Conservation (phyloP, 352 stramenopile species). For the Poterioochromonas sp. region DNA sequence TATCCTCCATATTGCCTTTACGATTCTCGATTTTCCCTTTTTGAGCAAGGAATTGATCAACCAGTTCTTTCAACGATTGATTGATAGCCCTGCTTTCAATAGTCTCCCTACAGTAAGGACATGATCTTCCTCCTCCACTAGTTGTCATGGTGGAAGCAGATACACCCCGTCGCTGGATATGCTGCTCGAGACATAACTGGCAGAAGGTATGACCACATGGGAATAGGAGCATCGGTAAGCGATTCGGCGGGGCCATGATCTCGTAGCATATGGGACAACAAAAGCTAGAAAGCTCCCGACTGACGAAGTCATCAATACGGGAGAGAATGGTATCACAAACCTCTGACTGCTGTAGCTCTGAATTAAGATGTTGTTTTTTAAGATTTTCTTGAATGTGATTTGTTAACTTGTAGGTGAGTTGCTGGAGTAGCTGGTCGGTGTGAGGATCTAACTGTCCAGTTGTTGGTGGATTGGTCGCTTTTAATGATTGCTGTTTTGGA, state of each 20-base stretch:
- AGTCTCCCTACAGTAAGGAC: background rate
- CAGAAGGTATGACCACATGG: conserved; percentile 39
- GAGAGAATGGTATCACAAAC: background rate
- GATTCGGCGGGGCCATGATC: conserved; percentile 28
- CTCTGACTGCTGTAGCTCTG: background rate
- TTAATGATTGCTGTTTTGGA: too few species aligned
- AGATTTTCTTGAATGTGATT: background rate
- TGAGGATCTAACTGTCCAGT: too few species aligned
- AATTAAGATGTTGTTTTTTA: background rate
- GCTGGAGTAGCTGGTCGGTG: background rate
- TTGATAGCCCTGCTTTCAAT: conserved; percentile 6
- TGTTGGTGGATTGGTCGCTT: too few species aligned
- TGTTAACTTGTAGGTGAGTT: background rate
- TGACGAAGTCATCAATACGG: background rate
- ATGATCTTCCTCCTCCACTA: background rate
- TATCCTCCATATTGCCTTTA: background rate
- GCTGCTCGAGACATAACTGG: conserved; percentile 20
- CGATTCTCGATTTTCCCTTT: background rate
- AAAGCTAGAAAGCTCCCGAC: background rate
- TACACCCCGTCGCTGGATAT: background rate
- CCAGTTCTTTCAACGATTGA: conserved; percentile 7
- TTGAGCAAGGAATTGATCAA: background rate
- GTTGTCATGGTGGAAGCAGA: background rate
- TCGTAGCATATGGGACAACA: conserved; percentile 35
- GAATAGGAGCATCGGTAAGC: conserved; percentile 34